Evolutionary conservation across 345 rosid species (phyloP).

Genomic region (Gossypium bickii): DNA sequence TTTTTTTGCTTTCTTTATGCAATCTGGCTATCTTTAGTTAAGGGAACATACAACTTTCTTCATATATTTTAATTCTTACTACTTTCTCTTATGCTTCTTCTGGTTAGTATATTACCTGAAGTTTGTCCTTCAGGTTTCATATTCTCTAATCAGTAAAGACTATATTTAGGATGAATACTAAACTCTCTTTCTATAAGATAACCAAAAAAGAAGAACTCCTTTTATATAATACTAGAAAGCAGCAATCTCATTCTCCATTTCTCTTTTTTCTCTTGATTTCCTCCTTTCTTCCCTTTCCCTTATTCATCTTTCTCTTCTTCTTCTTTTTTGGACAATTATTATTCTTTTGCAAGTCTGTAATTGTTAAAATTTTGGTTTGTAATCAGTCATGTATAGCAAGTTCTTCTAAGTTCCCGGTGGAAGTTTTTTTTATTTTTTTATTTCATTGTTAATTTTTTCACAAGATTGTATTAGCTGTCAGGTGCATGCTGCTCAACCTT

Average conservation of each 20-base stretch:
- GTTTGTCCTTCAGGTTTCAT: constrained; percentile 12
- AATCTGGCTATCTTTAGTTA: constrained; percentile 18
- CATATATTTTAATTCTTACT: constrained; percentile 14
- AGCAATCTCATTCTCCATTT: neutral
- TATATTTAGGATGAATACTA: constrained; percentile 7
- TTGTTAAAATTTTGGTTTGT: neutral
- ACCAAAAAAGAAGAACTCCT: neutral
- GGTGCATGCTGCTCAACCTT: neutral
- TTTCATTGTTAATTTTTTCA: no score
- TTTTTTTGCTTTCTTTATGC: neutral
- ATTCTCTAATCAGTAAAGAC: constrained; percentile 28
- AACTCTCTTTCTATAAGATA: neutral
- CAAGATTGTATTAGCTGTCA: neutral
- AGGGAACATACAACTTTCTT: constrained; percentile 21
- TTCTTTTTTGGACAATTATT: neutral
- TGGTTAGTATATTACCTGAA: constrained; percentile 11
- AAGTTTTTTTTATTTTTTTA: neutral
- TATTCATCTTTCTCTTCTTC: neutral
- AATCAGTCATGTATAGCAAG: neutral
- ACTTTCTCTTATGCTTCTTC: constrained; percentile 18
- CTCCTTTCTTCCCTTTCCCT: neutral
- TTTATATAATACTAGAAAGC: neutral
- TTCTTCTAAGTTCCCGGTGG: no score
- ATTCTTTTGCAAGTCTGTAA: no score
- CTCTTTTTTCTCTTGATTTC: neutral